Conservation (phyloP, 306 rosid species). For the Rosa multiflora region DNA sequence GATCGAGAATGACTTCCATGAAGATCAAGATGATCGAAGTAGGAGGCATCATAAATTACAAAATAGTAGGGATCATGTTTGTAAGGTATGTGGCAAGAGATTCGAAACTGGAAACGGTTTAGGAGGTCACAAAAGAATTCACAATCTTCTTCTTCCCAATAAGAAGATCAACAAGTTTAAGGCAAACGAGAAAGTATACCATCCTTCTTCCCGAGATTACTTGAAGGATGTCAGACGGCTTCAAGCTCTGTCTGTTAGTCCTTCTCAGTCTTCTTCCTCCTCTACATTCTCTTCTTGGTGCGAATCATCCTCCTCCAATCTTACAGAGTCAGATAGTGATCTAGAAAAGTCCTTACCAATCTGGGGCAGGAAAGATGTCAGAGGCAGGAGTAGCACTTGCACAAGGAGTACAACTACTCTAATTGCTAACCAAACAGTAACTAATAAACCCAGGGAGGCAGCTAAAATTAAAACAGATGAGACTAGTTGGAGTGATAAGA, state of each 20-base stretch:
- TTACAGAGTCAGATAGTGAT: not conserved
- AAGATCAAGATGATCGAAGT: not conserved
- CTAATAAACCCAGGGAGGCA: not conserved
- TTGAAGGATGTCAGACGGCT: not conserved
- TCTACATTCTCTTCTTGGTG: not conserved
- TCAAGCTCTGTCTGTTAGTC: not conserved
- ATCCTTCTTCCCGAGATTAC: not conserved
- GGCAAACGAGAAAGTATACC: not conserved
- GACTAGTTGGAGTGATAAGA: not conserved
- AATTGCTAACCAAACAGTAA: not conserved
- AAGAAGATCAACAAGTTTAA: conserved; percentile 1
- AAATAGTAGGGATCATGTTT: not conserved
- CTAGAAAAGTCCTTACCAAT: not conserved
- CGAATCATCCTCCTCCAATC: not conserved
- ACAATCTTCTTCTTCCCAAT: not conserved
- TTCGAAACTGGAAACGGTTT: conserved; percentile 8
- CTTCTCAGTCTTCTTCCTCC: not conserved
- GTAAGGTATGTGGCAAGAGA: not conserved
- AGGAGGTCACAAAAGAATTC: conserved; percentile 15
- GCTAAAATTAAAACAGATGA: not conserved
- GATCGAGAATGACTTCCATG: not conserved
- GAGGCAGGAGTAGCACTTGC: not conserved
- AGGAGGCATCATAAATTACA: not conserved
- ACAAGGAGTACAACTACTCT: not conserved
- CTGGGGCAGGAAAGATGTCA: not conserved